These are phyloP conservation scores for Pleurotus pulmonarius DNA, from an alignment of 768 basidiomycete genomes.

Conservation along the genomic window DNA sequence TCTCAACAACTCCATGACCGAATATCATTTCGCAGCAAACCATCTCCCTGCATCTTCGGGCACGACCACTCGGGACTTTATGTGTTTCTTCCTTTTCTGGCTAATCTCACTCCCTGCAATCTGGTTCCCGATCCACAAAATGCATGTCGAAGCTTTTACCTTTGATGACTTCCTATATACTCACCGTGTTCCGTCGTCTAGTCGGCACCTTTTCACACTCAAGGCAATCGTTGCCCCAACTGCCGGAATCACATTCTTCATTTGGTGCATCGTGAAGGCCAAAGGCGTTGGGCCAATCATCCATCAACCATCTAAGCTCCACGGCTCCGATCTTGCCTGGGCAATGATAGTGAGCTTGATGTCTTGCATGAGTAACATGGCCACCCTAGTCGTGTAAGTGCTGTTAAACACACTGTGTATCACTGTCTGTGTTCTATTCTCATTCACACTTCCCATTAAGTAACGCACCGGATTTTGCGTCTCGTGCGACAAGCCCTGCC, in stretches of 20 bases:
- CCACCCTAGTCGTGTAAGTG: conserved; percentile 60
- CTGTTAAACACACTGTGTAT: no score
- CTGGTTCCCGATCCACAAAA: conserved; percentile 81
- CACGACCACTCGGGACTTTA: conserved; percentile 69
- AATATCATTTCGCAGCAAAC: conserved; percentile 43
- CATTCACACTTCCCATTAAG: conserved; percentile 27
- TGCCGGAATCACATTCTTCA: conserved; percentile 68
- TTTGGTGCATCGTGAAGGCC: conserved; percentile 77
- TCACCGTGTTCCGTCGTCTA: conserved; percentile 18
- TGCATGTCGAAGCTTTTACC: conserved; percentile 38
- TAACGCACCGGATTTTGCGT: conserved; percentile 77
- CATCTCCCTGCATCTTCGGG: conserved; percentile 70
- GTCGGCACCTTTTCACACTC: conserved; percentile 74
- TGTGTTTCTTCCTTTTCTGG: conserved; percentile 89
- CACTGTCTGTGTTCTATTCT: neutral
- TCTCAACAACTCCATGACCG: neutral
- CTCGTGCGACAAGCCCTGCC: conserved; percentile 49
- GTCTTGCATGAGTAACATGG: conserved; percentile 80
- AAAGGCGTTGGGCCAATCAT: conserved; percentile 77
- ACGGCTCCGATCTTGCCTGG: conserved; percentile 72
- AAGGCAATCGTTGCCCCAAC: conserved; percentile 73
- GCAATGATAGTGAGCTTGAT: conserved; percentile 68
- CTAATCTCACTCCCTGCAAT: conserved; percentile 73
- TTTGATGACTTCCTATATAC: conserved; percentile 7
- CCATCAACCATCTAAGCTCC: conserved; percentile 55